A percentile compares a stretch with the other conserved stretches of the same genome.
Conservation (phyloP, 2,329 filamentous ascomycete species). For the Aurifilum marmelostoma region DNA sequence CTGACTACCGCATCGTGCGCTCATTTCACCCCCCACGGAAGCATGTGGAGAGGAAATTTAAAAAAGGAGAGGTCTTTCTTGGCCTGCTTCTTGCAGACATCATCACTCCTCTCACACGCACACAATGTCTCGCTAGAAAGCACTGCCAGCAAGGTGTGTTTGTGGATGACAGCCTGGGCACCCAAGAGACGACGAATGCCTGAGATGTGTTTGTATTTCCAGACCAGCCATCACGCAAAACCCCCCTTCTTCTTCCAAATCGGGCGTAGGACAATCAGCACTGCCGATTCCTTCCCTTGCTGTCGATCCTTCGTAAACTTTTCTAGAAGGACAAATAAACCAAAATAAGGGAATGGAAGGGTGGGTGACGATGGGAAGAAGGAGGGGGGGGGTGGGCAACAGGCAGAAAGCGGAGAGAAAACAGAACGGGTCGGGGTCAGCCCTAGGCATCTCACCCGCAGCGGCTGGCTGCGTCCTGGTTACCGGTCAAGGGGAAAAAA, state of each 20-base stretch:
- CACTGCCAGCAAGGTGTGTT: too few species aligned
- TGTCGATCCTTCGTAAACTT: slow-evolving; percentile 10
- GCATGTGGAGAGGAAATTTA: too few species aligned
- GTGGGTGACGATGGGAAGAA: too few species aligned
- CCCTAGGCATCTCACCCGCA: slow-evolving; percentile 25
- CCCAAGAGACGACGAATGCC: not conserved
- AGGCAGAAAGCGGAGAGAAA: not conserved
- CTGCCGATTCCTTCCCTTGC: slow-evolving; percentile 7
- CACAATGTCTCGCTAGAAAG: too few species aligned
- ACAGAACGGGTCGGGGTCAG: slow-evolving; percentile 10
- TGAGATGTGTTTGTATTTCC: not conserved
- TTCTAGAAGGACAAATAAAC: slow-evolving; percentile 13
- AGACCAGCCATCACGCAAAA: not conserved
- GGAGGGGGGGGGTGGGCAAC: not conserved
- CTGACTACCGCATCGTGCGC: not conserved
- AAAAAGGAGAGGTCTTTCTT: too few species aligned
- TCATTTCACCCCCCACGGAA: too few species aligned
- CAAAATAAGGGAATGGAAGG: not conserved
- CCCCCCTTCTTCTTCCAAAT: not conserved
- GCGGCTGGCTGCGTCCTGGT: slow-evolving; percentile 4
- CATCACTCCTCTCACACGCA: not conserved
- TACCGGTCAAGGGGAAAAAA: not conserved
- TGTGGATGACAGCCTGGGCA: too few species aligned
- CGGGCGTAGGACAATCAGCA: not conserved
- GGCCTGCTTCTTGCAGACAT: too few species aligned